Evolutionary conservation across 1,284 basidiomycete species (phyloP).

Genomic region (Mycosarcoma mackinlayi): DNA sequence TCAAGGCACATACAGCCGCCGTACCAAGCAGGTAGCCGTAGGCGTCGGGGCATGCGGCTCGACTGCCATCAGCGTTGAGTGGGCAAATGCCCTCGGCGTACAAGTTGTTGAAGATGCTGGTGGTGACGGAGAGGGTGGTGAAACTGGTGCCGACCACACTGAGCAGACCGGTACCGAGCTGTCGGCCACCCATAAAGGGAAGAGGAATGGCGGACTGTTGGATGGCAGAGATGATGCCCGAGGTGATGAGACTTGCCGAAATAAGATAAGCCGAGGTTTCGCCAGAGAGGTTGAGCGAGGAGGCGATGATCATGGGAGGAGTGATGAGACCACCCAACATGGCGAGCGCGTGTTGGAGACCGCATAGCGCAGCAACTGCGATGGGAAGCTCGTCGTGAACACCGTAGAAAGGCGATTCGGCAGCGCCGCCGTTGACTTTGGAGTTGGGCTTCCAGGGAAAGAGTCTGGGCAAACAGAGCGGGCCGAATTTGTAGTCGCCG

Average conservation of each 20-base stretch:
- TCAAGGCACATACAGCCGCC: slow-evolving; percentile 80
- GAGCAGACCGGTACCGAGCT: slow-evolving; percentile 81
- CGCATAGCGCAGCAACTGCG: slow-evolving; percentile 48
- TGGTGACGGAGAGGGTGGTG: slow-evolving; percentile 80
- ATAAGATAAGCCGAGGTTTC: slow-evolving; percentile 80
- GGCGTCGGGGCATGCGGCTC: slow-evolving; percentile 73
- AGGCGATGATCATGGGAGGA: slow-evolving; percentile 77
- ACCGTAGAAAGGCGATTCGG: slow-evolving; percentile 56
- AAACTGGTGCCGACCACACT: slow-evolving; percentile 88
- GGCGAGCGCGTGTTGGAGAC: slow-evolving; percentile 80
- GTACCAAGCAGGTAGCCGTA: slow-evolving; percentile 74
- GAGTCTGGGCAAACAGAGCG: slow-evolving; percentile 53
- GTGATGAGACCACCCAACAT: slow-evolving; percentile 82
- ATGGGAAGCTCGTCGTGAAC: slow-evolving; percentile 57
- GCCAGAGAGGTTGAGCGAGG: slow-evolving; percentile 61
- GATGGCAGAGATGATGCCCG: slow-evolving; percentile 78
- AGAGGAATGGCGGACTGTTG: slow-evolving; percentile 79
- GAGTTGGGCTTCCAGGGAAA: slow-evolving; percentile 50
- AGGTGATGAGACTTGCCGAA: slow-evolving; percentile 78
- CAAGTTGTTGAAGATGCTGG: slow-evolving; percentile 76
- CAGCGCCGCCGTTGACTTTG: slow-evolving; percentile 18
- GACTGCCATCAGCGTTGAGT: slow-evolving; percentile 74
- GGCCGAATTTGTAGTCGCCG: slow-evolving; percentile 53
- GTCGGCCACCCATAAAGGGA: slow-evolving; percentile 72
- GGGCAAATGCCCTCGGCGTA: slow-evolving; percentile 83